A percentile compares a stretch with the other conserved stretches of the same genome.
These are phyloP conservation scores for Annona cherimola DNA, from an alignment of 164 flowering plant species.

Conservation along the genomic window DNA sequence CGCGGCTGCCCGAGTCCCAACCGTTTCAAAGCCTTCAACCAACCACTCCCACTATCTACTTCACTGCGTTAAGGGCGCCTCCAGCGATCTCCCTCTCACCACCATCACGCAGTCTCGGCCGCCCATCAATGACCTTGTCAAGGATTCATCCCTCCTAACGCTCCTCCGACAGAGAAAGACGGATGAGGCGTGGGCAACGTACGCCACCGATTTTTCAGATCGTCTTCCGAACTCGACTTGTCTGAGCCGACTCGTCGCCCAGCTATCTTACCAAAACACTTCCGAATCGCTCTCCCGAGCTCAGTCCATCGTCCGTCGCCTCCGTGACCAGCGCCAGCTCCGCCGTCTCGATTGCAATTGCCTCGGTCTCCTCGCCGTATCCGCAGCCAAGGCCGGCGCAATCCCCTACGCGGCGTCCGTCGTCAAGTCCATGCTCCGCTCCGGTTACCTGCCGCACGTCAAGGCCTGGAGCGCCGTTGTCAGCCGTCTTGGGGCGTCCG, in stretches of 20 bases:
- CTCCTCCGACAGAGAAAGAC: conserved; percentile 80
- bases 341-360: conserved; percentile 93
- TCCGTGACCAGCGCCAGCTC: conserved; percentile 71
- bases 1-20: not conserved
- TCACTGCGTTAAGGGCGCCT: not conserved
- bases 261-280: conserved; percentile 69
- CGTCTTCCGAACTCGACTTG: conserved; percentile 72
- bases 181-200: conserved; percentile 71
- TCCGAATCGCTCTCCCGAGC: conserved; percentile 51
- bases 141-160: conserved; percentile 38
- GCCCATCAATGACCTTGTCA: not conserved
- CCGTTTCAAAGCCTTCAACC: not conserved
- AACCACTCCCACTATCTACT: not conserved
- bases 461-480: conserved; percentile 97
- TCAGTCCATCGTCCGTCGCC: conserved; percentile 77
- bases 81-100: conserved; percentile 1
- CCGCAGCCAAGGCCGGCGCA: conserved; percentile 69
- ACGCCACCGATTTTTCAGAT: conserved; percentile 28
- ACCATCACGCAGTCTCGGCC: not conserved
- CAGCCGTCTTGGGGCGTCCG: conserved; percentile 65
- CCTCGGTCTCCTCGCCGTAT: conserved; percentile 83
- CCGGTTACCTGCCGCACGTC: conserved; percentile 85
- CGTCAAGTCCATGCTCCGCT: conserved; percentile 80
- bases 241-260: conserved; percentile 86
- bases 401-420: conserved; percentile 66